Evolutionary conservation across 1,284 basidiomycete genomes (phyloP).

Genomic region (Wallemia ichthyophaga): DNA sequence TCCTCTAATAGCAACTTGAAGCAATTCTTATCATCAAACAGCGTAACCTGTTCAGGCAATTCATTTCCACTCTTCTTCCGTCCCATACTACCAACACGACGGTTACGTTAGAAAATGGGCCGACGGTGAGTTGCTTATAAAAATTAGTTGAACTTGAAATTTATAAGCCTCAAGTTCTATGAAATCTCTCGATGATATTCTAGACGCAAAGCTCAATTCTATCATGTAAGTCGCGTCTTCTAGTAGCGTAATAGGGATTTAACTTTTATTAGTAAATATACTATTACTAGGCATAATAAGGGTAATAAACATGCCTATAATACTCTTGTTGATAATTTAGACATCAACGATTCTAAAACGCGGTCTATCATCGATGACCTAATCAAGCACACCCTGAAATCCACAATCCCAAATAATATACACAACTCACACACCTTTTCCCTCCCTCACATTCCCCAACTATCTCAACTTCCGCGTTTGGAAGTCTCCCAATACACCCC

Average conservation of each 20-base stretch:
- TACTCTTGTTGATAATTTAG: not conserved
- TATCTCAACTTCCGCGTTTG: not conserved
- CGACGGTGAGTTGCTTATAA: not conserved
- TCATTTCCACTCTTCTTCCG: not conserved
- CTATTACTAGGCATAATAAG: too few species aligned
- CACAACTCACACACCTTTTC: too few species aligned
- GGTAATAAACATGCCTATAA: not conserved
- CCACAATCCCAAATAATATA: too few species aligned
- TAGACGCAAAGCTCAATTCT: not conserved
- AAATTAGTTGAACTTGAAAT: not conserved
- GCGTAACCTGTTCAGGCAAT: not conserved
- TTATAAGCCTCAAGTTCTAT: not conserved
- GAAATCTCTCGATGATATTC: not conserved
- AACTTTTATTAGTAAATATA: not conserved
- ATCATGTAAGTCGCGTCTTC: not conserved
- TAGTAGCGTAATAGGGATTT: too few species aligned
- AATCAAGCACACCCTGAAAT: not conserved
- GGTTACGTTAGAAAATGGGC: not conserved
- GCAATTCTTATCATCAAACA: not conserved
- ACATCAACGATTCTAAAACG: not conserved
- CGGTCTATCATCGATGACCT: not conserved
- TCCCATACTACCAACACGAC: not conserved
- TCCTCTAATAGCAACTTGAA: not conserved
- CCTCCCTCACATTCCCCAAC: too few species aligned
- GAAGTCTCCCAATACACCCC: not conserved